Evolutionary conservation across 116 monocot species (phyloP), one percentile per base, ranked within the genome.

Genomic region (Papilionanthe hybrid): DNA sequence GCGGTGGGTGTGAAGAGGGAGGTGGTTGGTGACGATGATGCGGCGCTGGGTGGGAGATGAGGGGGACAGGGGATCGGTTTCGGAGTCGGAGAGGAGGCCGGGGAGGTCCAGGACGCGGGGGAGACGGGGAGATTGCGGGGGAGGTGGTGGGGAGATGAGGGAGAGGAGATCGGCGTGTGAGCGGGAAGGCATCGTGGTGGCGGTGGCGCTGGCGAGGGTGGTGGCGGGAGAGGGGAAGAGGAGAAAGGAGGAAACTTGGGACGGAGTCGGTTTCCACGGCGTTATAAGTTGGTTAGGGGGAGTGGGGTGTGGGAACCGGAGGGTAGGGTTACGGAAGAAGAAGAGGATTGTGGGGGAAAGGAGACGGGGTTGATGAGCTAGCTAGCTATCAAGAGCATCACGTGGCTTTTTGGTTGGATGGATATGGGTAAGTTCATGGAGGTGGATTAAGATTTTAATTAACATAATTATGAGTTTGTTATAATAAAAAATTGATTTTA

Each of bases 11-110:
- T 80, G 79, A 73, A 93, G 18, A 5, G 93, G 93, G 29, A 93
- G 93, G 43, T 87, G 90, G 68, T 93, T 85, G 41, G 88, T 18
- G 30, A 90, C 93, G 67, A 93, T 69, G 79, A 90, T 87, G 9
- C 93, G 83, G 18, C 88, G 89, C 32, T 85, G 87, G 0, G 82
- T 22, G 0, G 77, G 19, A 42, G 72, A 41, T 18, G 3, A 81
- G 58, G 74, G 19, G 76, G 75, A 9, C 75, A 42, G 6, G 68
- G 76, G 41, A 50, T 73, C 83, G 19, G 41, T 48, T 75, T 32
- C 72, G 55, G 56, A 79, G 7, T 32, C 87, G 60, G 84, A 30
- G 71, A 85, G 78, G 66, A 86, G 47, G 22, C 79, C 80, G 7
- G 89, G 85, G 4, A 80, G 75, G 28, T 83, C 83, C 81, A 90